A percentile compares a stretch with the other conserved stretches of the same genome.
Conservation (phyloP, 1,284 basidiomycete species). For the Heterobasidion irregulare region DNA sequence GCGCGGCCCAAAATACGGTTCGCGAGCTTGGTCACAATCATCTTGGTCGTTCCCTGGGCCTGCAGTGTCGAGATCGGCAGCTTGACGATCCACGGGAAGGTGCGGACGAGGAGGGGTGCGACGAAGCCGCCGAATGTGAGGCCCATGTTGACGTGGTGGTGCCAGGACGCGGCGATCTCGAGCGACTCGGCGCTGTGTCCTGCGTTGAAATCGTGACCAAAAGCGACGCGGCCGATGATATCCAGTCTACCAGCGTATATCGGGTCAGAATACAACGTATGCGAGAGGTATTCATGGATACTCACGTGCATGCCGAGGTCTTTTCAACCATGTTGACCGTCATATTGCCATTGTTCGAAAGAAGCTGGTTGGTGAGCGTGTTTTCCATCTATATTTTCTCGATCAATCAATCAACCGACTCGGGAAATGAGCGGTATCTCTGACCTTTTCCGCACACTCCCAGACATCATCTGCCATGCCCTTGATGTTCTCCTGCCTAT, state of each 20-base stretch:
- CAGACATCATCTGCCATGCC: constrained; percentile 8
- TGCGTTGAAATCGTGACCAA: constrained; percentile 17
- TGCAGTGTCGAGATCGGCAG: constrained; percentile 16
- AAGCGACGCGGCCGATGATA: constrained; percentile 16
- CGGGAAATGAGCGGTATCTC: neutral
- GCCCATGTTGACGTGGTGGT: constrained; percentile 9
- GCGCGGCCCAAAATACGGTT: neutral
- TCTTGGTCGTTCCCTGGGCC: constrained; percentile 17
- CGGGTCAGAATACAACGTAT: too few relatives aligned
- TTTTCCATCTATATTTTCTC: neutral
- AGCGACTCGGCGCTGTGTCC: constrained; percentile 16
- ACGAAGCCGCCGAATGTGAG: constrained; percentile 8
- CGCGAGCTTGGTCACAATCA: constrained; percentile 9
- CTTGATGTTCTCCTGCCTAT: constrained; percentile 8
- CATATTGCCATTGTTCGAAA: neutral
- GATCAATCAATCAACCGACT: neutral
- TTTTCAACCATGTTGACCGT: constrained; percentile 12
- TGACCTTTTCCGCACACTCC: constrained; percentile 10
- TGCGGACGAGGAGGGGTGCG: constrained; percentile 4
- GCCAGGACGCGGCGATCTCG: constrained; percentile 12
- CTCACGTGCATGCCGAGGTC: constrained; percentile 11
- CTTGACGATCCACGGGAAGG: constrained; percentile 2
- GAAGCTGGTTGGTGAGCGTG: constrained; percentile 1
- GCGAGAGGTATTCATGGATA: neutral
- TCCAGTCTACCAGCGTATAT: constrained; percentile 3